Conservation (phyloP, 495 filamentous ascomycete species). For the Hamigera avellanea region DNA sequence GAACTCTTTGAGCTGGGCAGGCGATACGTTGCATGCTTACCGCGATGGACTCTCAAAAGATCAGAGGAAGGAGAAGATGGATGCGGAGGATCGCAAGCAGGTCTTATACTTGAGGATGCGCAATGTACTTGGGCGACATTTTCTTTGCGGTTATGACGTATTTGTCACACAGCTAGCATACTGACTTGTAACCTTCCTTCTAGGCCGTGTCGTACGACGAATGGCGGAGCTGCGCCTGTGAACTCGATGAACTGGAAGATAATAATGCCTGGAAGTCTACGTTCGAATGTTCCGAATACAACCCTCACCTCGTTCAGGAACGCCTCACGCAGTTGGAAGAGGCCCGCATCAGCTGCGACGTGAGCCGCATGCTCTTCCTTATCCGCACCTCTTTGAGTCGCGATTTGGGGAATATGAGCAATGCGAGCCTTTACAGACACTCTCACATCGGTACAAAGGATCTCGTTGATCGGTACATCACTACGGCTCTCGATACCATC, state of each 20-base stretch:
- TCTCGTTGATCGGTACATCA: slow-evolving; percentile 78
- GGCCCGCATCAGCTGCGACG: slow-evolving; percentile 63
- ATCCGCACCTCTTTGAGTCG: slow-evolving; percentile 73
- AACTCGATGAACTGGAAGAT: slow-evolving; percentile 70
- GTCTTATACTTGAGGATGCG: slow-evolving; percentile 51
- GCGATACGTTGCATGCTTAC: slow-evolving; percentile 36
- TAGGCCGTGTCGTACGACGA: slow-evolving; percentile 52
- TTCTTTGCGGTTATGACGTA: not conserved
- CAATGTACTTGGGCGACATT: slow-evolving; percentile 26
- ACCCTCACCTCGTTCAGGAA: slow-evolving; percentile 51
- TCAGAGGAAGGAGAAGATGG: slow-evolving; percentile 37
- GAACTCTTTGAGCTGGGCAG: slow-evolving; percentile 29
- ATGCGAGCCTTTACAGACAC: slow-evolving; percentile 70
- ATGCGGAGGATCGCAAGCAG: slow-evolving; percentile 47
- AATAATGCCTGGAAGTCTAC: slow-evolving; percentile 72
- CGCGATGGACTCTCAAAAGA: slow-evolving; percentile 45
- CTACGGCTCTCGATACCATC: slow-evolving; percentile 62
- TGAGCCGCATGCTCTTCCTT: slow-evolving; percentile 64
- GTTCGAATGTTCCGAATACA: slow-evolving; percentile 56
- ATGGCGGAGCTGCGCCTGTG: slow-evolving; percentile 56
- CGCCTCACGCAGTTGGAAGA: slow-evolving; percentile 64
- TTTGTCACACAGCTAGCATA: not conserved
- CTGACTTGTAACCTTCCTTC: slow-evolving; percentile 4
- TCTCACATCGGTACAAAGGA: slow-evolving; percentile 78
- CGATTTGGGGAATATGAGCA: slow-evolving; percentile 76